Conservation (phyloP, 2,329 filamentous ascomycete species). For the Colletotrichum noveboracense region DNA sequence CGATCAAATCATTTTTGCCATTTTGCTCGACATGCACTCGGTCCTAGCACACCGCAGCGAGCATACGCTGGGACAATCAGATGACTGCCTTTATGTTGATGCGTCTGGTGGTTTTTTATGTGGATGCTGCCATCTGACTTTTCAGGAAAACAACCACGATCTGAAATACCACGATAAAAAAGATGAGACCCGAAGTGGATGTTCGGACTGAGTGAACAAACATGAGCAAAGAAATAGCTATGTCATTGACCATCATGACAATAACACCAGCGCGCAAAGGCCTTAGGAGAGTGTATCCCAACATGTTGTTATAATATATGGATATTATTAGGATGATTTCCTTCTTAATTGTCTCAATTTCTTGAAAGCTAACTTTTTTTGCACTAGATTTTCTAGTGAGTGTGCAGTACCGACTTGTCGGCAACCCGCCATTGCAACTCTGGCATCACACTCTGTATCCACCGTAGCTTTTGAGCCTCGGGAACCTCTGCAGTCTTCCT, state of each 20-base stretch:
- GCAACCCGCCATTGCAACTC: background rate
- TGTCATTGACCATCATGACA: background rate
- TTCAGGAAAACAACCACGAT: background rate
- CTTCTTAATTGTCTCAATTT: background rate
- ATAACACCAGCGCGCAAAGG: background rate
- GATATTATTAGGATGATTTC: background rate
- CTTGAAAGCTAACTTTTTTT: background rate
- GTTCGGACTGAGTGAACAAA: background rate
- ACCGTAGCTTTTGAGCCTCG: background rate
- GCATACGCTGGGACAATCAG: fast-evolving
- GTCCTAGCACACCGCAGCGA: background rate
- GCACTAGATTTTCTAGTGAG: background rate
- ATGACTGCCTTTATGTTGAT: background rate
- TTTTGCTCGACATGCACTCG: background rate
- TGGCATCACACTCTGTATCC: background rate
- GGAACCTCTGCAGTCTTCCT: background rate
- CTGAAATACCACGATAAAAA: background rate
- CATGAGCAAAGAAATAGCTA: background rate
- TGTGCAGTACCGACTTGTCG: background rate
- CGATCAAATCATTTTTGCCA: slow-evolving; percentile 33
- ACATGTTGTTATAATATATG: fast-evolving
- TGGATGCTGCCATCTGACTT: background rate
- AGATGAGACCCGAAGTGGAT: background rate
- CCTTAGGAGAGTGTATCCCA: background rate
- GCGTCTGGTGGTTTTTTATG: background rate